Conservation (phyloP, 768 basidiomycete species). For the Boletus coccyginus region DNA sequence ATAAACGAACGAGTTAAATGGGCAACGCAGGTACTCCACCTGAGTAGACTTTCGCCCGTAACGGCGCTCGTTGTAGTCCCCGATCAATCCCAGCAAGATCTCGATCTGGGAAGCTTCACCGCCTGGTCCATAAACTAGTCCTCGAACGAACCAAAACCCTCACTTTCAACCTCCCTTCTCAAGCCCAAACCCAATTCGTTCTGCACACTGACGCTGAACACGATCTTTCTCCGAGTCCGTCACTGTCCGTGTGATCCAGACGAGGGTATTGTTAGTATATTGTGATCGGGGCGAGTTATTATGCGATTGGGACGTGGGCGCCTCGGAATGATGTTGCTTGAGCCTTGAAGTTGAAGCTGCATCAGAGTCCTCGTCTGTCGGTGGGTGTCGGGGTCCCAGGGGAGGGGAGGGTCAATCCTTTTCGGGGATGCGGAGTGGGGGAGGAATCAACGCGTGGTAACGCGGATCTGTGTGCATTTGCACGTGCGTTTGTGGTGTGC, state of each 20-base stretch:
- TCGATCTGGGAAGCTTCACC: no score
- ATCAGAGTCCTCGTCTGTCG: constrained; percentile 28
- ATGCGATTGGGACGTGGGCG: constrained; percentile 45
- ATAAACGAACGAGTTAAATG: no score
- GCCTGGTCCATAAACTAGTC: constrained; percentile 34
- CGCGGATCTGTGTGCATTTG: background rate
- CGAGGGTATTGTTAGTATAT: constrained; percentile 59
- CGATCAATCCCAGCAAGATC: no score
- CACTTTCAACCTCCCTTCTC: constrained; percentile 39
- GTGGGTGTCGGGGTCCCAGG: background rate
- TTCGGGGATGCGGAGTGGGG: background rate
- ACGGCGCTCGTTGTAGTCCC: no score
- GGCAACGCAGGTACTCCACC: no score
- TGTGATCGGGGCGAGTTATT: constrained; percentile 62
- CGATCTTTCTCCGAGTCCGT: constrained; percentile 35
- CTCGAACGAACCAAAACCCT: background rate
- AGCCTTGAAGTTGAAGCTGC: constrained; percentile 47
- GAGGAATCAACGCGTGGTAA: background rate
- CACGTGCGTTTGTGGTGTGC: constrained; percentile 9
- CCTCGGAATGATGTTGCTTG: constrained; percentile 46
- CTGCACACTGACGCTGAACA: constrained; percentile 39
- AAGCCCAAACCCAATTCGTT: constrained; percentile 45
- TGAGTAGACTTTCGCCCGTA: no score
- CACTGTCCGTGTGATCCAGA: constrained; percentile 55
- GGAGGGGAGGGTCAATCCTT: constrained; percentile 1